These are phyloP conservation scores for Xylariomycetidae sp. DNA, from an alignment of 2,329 filamentous ascomycete genomes.

Conservation along the genomic window DNA sequence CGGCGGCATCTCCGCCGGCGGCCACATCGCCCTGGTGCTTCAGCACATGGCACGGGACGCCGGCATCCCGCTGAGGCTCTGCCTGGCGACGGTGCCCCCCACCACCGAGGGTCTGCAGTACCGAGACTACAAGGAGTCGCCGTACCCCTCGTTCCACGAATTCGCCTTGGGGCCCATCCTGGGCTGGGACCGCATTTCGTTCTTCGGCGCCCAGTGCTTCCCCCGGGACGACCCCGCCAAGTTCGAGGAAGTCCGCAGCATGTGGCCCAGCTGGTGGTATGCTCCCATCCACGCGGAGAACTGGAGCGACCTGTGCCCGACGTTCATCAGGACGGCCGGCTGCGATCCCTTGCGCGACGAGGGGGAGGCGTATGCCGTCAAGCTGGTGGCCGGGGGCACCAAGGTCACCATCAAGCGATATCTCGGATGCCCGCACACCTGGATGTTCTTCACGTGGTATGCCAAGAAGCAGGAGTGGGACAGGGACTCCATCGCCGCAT, in stretches of 20 bases:
- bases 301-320: slow-evolving; percentile 27
- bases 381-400: slow-evolving; percentile 36
- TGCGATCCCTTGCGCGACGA: slow-evolving; percentile 41
- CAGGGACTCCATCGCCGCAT: slow-evolving; percentile 23
- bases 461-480: slow-evolving; percentile 28
- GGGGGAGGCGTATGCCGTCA: slow-evolving; percentile 39
- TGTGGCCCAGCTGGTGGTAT: slow-evolving; percentile 30
- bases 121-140: slow-evolving; percentile 27
- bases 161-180: slow-evolving; percentile 28
- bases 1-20: slow-evolving; percentile 34
- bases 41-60: slow-evolving; percentile 32
- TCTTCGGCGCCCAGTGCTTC: slow-evolving; percentile 24
- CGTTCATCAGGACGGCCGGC: slow-evolving; percentile 28
- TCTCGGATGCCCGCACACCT: slow-evolving; percentile 40
- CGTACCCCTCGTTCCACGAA: slow-evolving; percentile 28
- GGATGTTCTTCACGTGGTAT: slow-evolving; percentile 29
- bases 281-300: slow-evolving; percentile 25
- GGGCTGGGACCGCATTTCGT: slow-evolving; percentile 28
- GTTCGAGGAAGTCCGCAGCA: slow-evolving; percentile 15
- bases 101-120: slow-evolving; percentile 21
- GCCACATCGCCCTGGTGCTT: slow-evolving; percentile 28
- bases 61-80: slow-evolving; percentile 29
- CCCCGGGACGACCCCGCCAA: slow-evolving; percentile 24
- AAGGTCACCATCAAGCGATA: slow-evolving; percentile 41
- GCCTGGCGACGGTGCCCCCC: slow-evolving; percentile 28